phyloP scores from a whole-genome alignment of 371 early-diverging fungal genomes.

The Mortierella sp. region DNA sequence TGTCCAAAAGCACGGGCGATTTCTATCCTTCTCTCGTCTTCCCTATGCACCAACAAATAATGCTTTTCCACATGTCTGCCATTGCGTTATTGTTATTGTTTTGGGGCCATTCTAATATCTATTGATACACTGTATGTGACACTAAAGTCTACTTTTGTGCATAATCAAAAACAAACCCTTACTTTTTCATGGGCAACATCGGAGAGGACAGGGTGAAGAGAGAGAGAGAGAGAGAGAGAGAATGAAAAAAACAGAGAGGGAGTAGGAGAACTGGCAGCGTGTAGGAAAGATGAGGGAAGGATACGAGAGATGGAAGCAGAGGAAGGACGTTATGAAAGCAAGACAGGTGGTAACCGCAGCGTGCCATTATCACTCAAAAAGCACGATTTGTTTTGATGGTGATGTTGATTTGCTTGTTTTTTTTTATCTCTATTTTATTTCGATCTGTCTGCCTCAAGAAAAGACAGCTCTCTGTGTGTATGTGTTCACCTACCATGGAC shows the following conservation, averaged over 20 bases:
- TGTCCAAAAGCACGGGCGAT: constrained; percentile 9
- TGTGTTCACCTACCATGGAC: neutral
- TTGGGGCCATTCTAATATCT: neutral
- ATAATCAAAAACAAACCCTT: neutral
- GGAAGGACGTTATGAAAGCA: neutral
- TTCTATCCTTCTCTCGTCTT: neutral
- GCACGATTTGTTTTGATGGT: constrained; percentile 6
- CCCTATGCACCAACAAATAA: neutral
- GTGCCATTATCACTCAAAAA: neutral
- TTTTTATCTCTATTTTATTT: no score
- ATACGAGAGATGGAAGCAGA: neutral
- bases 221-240: no score
- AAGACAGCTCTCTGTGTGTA: neutral
- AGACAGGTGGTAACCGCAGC: neutral
- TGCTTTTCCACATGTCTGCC: constrained; percentile 1
- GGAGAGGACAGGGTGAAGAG: no score
- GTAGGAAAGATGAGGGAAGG: neutral
- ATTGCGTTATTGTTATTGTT: neutral
- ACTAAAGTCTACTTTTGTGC: neutral
- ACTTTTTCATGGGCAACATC: constrained; percentile 1
- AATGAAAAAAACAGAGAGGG: no score
- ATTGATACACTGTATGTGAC: neutral
- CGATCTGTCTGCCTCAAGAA: neutral
- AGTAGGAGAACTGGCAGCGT: neutral
- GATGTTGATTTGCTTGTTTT: neutral